Conservation (phyloP, 768 basidiomycete genomes). For the Amanita rubescens region DNA sequence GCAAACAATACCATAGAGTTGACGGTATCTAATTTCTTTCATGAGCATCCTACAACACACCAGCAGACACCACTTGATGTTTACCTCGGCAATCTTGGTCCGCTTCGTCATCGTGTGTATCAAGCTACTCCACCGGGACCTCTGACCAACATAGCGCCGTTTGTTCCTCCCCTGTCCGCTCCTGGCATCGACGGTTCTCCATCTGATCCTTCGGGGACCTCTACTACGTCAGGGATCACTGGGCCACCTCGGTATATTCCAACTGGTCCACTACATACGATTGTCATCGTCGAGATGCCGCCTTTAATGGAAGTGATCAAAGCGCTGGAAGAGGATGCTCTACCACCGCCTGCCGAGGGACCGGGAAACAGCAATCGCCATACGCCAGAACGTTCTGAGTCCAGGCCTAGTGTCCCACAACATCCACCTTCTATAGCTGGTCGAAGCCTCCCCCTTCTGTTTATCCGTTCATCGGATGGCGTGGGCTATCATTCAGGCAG, state of each 20-base stretch:
- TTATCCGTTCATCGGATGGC: conserved; percentile 78
- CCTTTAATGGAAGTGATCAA: conserved; percentile 67
- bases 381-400: conserved; percentile 19
- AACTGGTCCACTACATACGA: conserved; percentile 57
- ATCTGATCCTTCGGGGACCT: conserved; percentile 20
- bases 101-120: conserved; percentile 71
- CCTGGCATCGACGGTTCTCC: conserved; percentile 22
- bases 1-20: conserved; percentile 71
- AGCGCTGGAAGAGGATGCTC: conserved; percentile 65
- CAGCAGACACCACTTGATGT: conserved; percentile 72
- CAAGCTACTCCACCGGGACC: conserved; percentile 66
- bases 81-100: conserved; percentile 86
- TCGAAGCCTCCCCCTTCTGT: conserved; percentile 68
- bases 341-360: conserved; percentile 35
- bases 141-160: conserved; percentile 54
- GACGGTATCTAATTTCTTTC: conserved; percentile 85
- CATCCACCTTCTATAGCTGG: conserved; percentile 50
- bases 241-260: conserved; percentile 44
- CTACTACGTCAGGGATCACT: conserved; percentile 22
- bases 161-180: conserved; percentile 40
- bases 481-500: conserved; percentile 86
- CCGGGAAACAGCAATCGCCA: conserved; percentile 30
- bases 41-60: conserved; percentile 59
- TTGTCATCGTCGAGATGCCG: conserved; percentile 84
- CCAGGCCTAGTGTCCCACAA: conserved; percentile 14